Percentiles rank a stretch among this genome's conserved stretches.
Evolutionary conservation across 2,329 filamentous ascomycete species (phyloP).

Genomic region (Ophiostoma montium): DNA sequence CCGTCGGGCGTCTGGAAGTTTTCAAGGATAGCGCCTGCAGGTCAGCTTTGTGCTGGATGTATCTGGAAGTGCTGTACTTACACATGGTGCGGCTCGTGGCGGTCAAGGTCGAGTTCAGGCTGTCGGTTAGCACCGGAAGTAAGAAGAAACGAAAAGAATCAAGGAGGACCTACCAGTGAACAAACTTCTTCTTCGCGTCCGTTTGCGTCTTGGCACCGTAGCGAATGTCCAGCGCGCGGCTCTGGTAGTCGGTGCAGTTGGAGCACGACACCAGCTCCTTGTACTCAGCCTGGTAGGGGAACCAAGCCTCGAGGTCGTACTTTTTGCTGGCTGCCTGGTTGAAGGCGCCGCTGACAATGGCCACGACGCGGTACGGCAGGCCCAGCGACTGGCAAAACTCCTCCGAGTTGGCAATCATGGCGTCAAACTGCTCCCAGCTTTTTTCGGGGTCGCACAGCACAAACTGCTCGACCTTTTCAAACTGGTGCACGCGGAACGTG

Average conservation of each 20-base stretch:
- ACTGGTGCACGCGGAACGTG: conserved; percentile 95
- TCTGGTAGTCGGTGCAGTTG: conserved; percentile 97
- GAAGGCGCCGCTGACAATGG: conserved; percentile 89
- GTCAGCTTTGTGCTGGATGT: neutral
- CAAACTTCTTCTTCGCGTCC: conserved; percentile 75
- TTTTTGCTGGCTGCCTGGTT: conserved; percentile 84
- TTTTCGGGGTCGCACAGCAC: conserved; percentile 59
- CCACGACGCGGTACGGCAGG: conserved; percentile 81
- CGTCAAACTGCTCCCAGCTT: conserved; percentile 84
- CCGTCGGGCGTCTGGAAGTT: conserved; percentile 92
- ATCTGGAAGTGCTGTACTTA: conserved; percentile 4
- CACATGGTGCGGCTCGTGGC: conserved; percentile 34
- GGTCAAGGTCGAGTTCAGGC: conserved; percentile 48
- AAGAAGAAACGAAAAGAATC: neutral
- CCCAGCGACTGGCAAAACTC: conserved; percentile 88
- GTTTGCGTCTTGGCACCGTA: conserved; percentile 79
- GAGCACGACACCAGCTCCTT: conserved; percentile 96
- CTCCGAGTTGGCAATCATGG: conserved; percentile 83
- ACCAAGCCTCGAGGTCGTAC: conserved; percentile 87
- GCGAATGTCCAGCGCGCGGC: conserved; percentile 81
- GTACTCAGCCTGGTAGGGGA: conserved; percentile 92
- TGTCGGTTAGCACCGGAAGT: conserved; percentile 1
- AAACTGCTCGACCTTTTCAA: conserved; percentile 47
- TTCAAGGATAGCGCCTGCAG: conserved; percentile 50
- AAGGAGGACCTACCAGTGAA: conserved; percentile 47